Evolutionary conservation across 2,329 filamentous ascomycete genomes (phyloP), one percentile per base, ranked within the genome.

Genomic region (Cercospora sesami): DNA sequence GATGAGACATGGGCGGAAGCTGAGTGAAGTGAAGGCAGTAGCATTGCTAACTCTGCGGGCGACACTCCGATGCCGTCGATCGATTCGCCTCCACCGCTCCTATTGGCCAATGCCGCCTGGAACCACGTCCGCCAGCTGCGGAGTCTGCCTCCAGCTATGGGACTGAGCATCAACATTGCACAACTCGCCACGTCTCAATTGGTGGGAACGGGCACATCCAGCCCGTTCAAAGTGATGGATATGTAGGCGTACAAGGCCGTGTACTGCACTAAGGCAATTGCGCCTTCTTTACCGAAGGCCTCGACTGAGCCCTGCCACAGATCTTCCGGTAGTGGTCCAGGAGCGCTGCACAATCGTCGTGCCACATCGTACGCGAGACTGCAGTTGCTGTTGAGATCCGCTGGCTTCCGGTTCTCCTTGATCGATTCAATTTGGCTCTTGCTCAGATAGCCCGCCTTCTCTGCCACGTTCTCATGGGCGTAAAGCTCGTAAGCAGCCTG

Each of bases 401-500:
- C 60, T 5, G 73, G 73, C 55, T 71, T 75, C 61, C 67, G 64
- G 16, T 70, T 67, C 36, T 36, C 28, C 45, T 66, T 63, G 61
- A 73, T 70, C 8, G 51, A n/a, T 4, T 71, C 64, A 12, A 75
- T 67, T 36, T 72, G 66, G 28, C 60, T 33, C 28, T 65, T 30
- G 14, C 12, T 62, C 9, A 75, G 48, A 12, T 57, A 65, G 3
- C 64, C 68, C 4, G 57, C 48, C 42, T 70, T 71, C 21, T 62
- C 59, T 10, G 73, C 73, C 18, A 75, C 62, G 23, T 67, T 62
- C 7, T 53, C 61, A 42, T 75, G 73, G 8, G 74, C 71, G 45
- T 75, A 75, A 12, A 75, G 60, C 66, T 75, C 73, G 53, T 73
- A 75, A 16, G 30, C 67, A 1, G 73, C 69, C 33, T 73, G 60